These are phyloP conservation scores for Didymella pinodella DNA, from an alignment of 2,329 filamentous ascomycete genomes.

Conservation along the genomic window DNA sequence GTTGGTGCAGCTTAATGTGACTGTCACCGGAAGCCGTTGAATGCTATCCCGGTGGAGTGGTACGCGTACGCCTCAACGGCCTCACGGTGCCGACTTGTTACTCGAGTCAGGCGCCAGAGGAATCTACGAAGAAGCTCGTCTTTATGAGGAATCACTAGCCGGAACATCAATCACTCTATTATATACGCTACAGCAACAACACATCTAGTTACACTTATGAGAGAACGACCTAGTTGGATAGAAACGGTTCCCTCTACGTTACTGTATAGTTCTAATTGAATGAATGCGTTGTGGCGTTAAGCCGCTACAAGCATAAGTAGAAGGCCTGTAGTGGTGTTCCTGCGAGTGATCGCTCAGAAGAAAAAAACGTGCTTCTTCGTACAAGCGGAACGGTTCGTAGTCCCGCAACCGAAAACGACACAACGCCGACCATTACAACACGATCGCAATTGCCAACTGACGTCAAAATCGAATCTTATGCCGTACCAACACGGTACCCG, in stretches of 20 bases:
- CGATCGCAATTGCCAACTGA: background rate
- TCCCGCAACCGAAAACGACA: background rate
- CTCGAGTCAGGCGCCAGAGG: conserved; percentile 7
- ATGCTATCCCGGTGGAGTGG: background rate
- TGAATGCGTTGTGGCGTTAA: too few relatives aligned
- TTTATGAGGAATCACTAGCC: too few relatives aligned
- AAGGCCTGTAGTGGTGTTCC: too few relatives aligned
- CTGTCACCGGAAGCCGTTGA: background rate
- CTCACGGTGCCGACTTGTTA: background rate
- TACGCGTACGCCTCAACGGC: background rate
- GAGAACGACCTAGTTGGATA: too few relatives aligned
- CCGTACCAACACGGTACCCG: background rate
- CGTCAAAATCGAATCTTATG: background rate
- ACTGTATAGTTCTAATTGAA: too few relatives aligned
- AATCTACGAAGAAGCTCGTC: background rate
- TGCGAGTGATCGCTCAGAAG: too few relatives aligned
- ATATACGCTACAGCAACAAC: too few relatives aligned
- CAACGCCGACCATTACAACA: background rate
- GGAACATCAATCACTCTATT: too few relatives aligned
- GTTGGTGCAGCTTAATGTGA: background rate
- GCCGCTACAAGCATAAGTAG: too few relatives aligned
- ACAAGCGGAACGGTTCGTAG: background rate
- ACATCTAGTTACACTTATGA: too few relatives aligned
- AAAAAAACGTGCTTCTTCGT: too few relatives aligned
- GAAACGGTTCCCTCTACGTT: too few relatives aligned